Evolutionary conservation across 352 stramenopile genomes (phyloP), one percentile per base, ranked within the genome.

Genomic region (Phytophthora multivora): DNA sequence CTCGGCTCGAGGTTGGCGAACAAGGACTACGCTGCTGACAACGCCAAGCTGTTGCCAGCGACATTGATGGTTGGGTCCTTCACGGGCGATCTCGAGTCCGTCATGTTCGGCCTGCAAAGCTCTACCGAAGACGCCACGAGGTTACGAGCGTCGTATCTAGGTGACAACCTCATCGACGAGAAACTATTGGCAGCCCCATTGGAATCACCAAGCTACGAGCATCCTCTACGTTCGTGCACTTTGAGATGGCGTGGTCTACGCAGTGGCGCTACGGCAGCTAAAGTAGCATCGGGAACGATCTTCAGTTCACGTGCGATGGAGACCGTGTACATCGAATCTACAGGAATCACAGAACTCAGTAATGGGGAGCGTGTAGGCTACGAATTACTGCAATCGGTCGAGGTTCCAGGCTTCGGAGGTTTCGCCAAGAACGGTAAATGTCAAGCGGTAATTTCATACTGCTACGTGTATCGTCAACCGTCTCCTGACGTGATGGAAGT

Each of bases 71-170:
- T 78, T 7, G 70, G 70, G 0, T 59, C 57, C n/a, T 67, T 78
- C 38, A 40, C 50, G 0, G 70, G 70, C 2, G 62, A 70, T 19
- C 57, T 78, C 12, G 66, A 78, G 40, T 73, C 67, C 9, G 57
- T 75, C 16, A 73, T 79, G 70, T 71, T 75, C 48, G 70, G 57
- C 10, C 46, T 75, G 33, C 66, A 73, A 21, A 66, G 60, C 46
- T 56, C 51, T 15, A 69, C 66, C n/a, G 53, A 67, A 56, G 70
- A 79, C 40, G 41, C 66, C 10, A 65, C 63, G 8, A 53, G 61
- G 1, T 23, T 79, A 18, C 66, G 59, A 38, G 57, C 59, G 10
- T 71, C 64, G 13, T 73, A 68, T 50, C 13, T 75, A 26, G 62
- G 58, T 25, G 61, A 73, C 41, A 68, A 59, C 21, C 38, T 66